Conservation (phyloP, 192 early-diverging fungal genomes). For the Coemansia nantahalensis region DNA sequence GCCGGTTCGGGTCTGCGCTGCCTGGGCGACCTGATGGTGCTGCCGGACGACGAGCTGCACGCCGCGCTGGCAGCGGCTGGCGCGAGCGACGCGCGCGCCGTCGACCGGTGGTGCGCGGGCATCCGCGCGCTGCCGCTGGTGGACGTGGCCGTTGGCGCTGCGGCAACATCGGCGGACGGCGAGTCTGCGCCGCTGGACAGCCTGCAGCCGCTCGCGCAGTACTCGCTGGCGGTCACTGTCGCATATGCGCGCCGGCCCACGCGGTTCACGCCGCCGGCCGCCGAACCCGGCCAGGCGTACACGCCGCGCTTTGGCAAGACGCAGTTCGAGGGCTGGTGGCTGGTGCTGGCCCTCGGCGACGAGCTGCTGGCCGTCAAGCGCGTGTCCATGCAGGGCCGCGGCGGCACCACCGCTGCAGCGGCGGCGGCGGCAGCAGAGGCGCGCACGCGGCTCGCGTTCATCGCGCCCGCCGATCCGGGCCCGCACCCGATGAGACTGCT, state of each 20-base stretch:
- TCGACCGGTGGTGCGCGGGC: conserved; percentile 27
- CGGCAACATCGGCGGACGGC: background rate
- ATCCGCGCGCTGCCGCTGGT: conserved; percentile 35
- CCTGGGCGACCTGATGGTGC: conserved; percentile 33
- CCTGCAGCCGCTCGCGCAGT: conserved; percentile 34
- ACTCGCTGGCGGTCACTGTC: conserved; percentile 49
- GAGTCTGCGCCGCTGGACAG: background rate
- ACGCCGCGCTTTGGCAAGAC: conserved; percentile 86
- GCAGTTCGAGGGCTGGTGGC: conserved; percentile 94
- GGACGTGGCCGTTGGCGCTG: conserved; percentile 16
- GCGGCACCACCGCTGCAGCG: background rate
- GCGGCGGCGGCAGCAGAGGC: background rate
- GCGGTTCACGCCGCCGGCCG: conserved; percentile 7
- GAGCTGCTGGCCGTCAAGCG: conserved; percentile 81
- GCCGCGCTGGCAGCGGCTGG: conserved; percentile 7
- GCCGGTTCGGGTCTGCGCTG: conserved; percentile 8
- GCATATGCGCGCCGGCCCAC: conserved; percentile 21
- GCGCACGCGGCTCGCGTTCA: conserved; percentile 54
- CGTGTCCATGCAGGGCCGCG: conserved; percentile 60
- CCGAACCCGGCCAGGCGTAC: conserved; percentile 60
- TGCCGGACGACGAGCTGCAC: conserved; percentile 33
- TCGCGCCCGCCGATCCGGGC: conserved; percentile 62
- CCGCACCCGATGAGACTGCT: conserved; percentile 56
- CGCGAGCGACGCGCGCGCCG: background rate
- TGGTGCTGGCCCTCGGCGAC: conserved; percentile 71